A percentile compares a stretch with the other conserved stretches of the same genome.
These are phyloP conservation scores for Luvunga scandens DNA, from an alignment of 345 rosid species.

Conservation along the genomic window DNA sequence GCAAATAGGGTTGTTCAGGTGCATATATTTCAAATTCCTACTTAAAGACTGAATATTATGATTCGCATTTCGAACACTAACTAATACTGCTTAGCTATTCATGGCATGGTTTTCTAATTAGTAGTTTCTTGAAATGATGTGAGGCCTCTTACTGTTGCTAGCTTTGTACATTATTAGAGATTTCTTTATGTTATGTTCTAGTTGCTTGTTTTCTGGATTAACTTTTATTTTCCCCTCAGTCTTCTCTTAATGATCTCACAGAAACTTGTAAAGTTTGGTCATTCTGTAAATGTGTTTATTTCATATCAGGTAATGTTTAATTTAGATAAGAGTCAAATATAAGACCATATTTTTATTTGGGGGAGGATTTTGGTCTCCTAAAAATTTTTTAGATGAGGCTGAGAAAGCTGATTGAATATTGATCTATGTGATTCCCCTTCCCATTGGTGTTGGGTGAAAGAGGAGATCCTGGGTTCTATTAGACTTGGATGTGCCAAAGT, in stretches of 20 bases:
- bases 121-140: neutral
- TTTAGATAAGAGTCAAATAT: neutral
- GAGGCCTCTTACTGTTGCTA: neutral
- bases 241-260: neutral
- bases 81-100: neutral
- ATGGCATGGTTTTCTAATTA: neutral
- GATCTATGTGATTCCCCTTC: neutral
- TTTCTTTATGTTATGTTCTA: neutral
- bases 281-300: neutral
- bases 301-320: neutral
- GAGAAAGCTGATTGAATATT: neutral
- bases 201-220: neutral
- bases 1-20: slow-evolving; percentile 56
- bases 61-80: neutral
- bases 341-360: neutral
- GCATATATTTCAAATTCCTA: neutral
- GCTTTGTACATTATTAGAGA: neutral
- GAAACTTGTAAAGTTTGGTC: neutral
- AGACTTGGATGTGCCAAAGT: neutral
- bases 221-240: neutral
- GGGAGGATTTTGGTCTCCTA: neutral
- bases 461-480: neutral
- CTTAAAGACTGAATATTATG: no score
- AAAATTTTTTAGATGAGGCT: neutral
- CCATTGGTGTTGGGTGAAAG: neutral